These are phyloP conservation scores for Mucor saturninus DNA, from an alignment of 371 early-diverging fungal genomes.

Conservation along the genomic window DNA sequence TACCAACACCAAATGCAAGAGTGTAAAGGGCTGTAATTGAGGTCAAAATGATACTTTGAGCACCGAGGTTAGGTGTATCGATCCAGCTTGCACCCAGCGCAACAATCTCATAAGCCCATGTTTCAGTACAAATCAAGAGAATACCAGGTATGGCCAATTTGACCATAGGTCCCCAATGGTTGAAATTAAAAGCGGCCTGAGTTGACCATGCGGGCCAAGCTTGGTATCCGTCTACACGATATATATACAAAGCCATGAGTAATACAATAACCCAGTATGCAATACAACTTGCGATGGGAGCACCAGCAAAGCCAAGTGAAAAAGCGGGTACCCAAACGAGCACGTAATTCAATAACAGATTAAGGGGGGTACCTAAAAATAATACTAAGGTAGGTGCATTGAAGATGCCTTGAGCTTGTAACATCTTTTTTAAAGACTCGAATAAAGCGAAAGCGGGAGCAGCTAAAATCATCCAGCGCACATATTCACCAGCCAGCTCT, in stretches of 20 bases:
- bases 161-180: conserved; percentile 63
- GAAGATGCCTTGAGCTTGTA: conserved; percentile 86
- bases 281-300: conserved; percentile 76
- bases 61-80: conserved; percentile 79
- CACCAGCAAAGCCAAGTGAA: conserved; percentile 79
- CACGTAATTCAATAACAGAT: conserved; percentile 68
- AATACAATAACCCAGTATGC: conserved; percentile 71
- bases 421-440: conserved; percentile 76
- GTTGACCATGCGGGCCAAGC: conserved; percentile 83
- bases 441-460: conserved; percentile 73
- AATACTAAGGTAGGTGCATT: conserved; percentile 72
- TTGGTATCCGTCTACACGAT: conserved; percentile 65
- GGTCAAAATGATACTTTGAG: conserved; percentile 80
- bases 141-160: conserved; percentile 75
- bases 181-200: conserved; percentile 52
- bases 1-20: conserved; percentile 62
- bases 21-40: conserved; percentile 73
- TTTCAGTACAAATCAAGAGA: conserved; percentile 69
- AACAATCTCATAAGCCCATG: conserved; percentile 61
- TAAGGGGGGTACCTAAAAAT: conserved; percentile 69
- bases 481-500: conserved; percentile 48
- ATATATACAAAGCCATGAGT: conserved; percentile 64
- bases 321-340: conserved; percentile 71
- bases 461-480: conserved; percentile 69
- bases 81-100: conserved; percentile 80